phyloP scores from a whole-genome alignment of 805 yeast species.

The Hanseniaspora osmophila region DNA sequence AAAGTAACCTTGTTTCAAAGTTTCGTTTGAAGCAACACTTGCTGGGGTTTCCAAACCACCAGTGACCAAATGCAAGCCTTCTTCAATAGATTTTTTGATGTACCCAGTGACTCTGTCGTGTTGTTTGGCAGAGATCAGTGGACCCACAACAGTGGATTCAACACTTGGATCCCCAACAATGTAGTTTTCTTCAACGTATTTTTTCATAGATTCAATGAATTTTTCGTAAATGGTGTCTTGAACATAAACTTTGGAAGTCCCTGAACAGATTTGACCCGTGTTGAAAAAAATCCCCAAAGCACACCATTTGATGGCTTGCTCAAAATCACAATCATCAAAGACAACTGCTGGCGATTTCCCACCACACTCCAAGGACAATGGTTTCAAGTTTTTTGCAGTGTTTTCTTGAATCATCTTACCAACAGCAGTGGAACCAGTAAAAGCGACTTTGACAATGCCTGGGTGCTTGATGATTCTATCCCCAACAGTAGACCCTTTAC shows the following conservation, averaged over 20 bases:
- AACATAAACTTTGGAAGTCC: slow-evolving; percentile 45
- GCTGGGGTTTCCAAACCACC: slow-evolving; percentile 29
- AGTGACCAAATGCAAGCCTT: slow-evolving; percentile 37
- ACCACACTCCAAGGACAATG: slow-evolving; percentile 38
- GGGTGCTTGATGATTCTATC: slow-evolving; percentile 32
- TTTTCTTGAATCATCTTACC: slow-evolving; percentile 31
- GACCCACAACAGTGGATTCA: slow-evolving; percentile 33
- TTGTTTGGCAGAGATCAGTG: slow-evolving; percentile 39
- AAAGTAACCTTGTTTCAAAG: slow-evolving; percentile 22
- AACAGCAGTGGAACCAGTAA: slow-evolving; percentile 40
- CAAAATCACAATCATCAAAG: slow-evolving; percentile 34
- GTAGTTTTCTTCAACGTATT: slow-evolving; percentile 23
- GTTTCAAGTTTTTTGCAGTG: slow-evolving; percentile 31
- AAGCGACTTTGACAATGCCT: slow-evolving; percentile 36
- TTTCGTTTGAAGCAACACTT: slow-evolving; percentile 10
- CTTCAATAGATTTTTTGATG: slow-evolving; percentile 33
- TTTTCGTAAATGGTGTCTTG: slow-evolving; percentile 42
- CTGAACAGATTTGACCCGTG: slow-evolving; percentile 53
- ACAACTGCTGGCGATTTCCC: slow-evolving; percentile 37
- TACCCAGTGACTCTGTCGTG: slow-evolving; percentile 33
- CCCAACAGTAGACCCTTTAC: slow-evolving; percentile 32
- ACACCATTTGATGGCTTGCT: slow-evolving; percentile 36
- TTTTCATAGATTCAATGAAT: slow-evolving; percentile 28
- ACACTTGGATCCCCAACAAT: slow-evolving; percentile 33
- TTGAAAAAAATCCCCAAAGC: slow-evolving; percentile 43